Percentiles rank a stretch among this genome's conserved stretches.
Conservation (phyloP, 306 rosid species). For the Luffa aegyptiaca region DNA sequence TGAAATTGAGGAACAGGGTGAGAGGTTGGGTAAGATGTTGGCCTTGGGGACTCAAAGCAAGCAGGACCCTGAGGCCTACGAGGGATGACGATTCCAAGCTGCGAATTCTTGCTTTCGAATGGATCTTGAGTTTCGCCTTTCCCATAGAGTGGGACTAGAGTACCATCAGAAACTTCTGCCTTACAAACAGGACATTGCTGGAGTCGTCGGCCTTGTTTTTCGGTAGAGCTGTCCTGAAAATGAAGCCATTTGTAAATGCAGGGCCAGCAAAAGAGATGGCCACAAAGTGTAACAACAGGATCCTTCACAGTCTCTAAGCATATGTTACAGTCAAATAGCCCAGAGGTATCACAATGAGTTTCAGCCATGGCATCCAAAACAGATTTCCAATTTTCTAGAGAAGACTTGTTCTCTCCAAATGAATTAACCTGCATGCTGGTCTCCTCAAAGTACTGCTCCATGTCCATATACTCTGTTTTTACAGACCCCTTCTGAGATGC, state of each 20-base stretch:
- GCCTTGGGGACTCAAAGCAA: constrained; percentile 24
- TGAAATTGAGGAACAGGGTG: constrained; percentile 19
- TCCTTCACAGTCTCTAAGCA: constrained; percentile 71
- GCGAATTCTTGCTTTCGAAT: constrained; percentile 27
- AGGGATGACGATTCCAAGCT: constrained; percentile 42
- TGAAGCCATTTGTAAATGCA: constrained; percentile 84
- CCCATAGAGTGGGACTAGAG: constrained; percentile 74
- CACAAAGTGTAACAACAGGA: constrained; percentile 93
- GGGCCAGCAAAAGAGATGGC: constrained; percentile 96
- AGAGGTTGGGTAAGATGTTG: constrained; percentile 9
- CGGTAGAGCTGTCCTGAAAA: constrained; percentile 15
- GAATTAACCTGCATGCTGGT: not conserved
- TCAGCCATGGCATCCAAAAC: constrained; percentile 11
- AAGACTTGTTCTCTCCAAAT: not conserved
- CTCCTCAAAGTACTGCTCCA: constrained; percentile 6
- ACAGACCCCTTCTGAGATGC: not conserved
- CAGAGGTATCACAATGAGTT: constrained; percentile 18
- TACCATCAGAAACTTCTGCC: constrained; percentile 53
- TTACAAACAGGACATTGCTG: constrained; percentile 84
- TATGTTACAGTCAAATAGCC: constrained; percentile 78
- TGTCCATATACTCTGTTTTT: not conserved
- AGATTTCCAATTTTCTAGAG: constrained; percentile 5
- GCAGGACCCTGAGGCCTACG: constrained; percentile 49
- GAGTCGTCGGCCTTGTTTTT: constrained; percentile 19
- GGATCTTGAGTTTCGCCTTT: constrained; percentile 32